phyloP scores from a whole-genome alignment of 139 green algal genomes.

The Chloropicon primus region DNA sequence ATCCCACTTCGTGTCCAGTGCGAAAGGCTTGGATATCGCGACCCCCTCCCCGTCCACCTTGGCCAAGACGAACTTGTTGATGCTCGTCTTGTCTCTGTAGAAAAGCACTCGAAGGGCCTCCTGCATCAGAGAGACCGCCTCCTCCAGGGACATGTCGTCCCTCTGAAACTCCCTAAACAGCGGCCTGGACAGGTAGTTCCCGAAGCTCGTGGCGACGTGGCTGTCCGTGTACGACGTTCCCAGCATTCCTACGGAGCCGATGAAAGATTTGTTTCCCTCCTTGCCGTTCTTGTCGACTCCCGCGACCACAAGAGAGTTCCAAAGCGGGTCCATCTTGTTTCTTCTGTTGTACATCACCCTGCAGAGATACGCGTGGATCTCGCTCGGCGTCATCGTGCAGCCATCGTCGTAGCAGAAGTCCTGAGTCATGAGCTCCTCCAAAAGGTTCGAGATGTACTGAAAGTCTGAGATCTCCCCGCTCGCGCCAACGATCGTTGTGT shows the following conservation, averaged over 20 bases:
- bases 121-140: conserved; percentile 66
- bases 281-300: conserved; percentile 44
- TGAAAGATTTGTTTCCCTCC: too few species aligned
- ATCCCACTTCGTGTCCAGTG: conserved; percentile 75
- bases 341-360: conserved; percentile 92
- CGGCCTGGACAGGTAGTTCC: conserved; percentile 74
- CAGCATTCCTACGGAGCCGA: conserved; percentile 81
- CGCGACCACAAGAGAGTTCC: conserved; percentile 87
- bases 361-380: conserved; percentile 79
- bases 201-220: conserved; percentile 79
- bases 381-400: conserved; percentile 42
- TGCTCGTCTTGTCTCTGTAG: conserved; percentile 85
- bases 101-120: conserved; percentile 77
- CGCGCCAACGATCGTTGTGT: conserved; percentile 56
- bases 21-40: conserved; percentile 75
- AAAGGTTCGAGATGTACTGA: conserved; percentile 70
- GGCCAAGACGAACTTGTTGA: conserved; percentile 86
- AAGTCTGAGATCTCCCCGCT: conserved; percentile 90
- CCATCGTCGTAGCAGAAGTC: conserved; percentile 86
- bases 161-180: conserved; percentile 76
- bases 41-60: conserved; percentile 56
- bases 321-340: conserved; percentile 85
- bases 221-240: conserved; percentile 66
- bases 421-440: conserved; percentile 78
- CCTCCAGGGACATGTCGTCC: conserved; percentile 80